phyloP scores from a whole-genome alignment of 257 asterid species.

The Solanum sejunctum region DNA sequence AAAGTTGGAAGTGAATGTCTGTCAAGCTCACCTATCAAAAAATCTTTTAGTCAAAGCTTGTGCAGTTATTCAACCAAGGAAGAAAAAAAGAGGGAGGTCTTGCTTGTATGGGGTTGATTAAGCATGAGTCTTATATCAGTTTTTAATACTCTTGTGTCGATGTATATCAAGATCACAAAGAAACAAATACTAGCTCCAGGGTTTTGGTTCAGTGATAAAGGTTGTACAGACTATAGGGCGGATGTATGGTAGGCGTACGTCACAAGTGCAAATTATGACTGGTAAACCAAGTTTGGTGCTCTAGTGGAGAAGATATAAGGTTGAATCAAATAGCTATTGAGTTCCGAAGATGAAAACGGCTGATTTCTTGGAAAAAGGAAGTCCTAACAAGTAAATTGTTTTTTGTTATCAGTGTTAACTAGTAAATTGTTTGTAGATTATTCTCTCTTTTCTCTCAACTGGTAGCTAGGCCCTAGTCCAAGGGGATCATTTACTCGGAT shows the following conservation, averaged over 20 bases:
- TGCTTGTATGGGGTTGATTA: not conserved
- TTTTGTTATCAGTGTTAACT: not conserved
- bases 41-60: not conserved
- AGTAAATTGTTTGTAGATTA: not conserved
- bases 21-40: not conserved
- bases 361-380: not conserved
- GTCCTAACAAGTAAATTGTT: not conserved
- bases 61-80: not conserved
- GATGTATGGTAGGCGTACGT: not conserved
- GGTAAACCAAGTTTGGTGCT: not conserved
- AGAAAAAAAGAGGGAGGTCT: not conserved
- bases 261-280: not conserved
- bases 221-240: not conserved
- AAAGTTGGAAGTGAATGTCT: not conserved
- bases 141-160: not conserved
- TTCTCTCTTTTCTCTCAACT: not conserved
- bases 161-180: not conserved
- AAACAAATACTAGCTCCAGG: not conserved
- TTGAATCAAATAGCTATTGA: not conserved
- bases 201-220: not conserved
- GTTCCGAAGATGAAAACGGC: not conserved
- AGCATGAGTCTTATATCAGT: not conserved
- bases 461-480: not conserved
- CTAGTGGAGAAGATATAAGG: not conserved
- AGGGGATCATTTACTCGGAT: not conserved